Percentiles rank a stretch among this genome's conserved stretches.
phyloP scores from a whole-genome alignment of 2,329 filamentous ascomycete species.

The Grosmannia clavigera region DNA sequence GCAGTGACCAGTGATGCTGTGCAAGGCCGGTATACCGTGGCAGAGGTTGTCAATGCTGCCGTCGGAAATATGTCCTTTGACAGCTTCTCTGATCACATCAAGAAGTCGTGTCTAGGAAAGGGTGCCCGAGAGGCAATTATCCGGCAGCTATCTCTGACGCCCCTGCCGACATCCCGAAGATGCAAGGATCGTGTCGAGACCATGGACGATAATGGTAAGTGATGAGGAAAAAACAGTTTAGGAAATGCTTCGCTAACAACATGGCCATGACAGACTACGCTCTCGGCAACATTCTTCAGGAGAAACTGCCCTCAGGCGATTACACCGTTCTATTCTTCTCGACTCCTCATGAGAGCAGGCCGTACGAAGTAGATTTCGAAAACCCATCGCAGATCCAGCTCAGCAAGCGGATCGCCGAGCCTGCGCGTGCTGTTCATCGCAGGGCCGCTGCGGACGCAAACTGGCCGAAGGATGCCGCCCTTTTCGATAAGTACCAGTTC shows the following conservation, averaged over 20 bases:
- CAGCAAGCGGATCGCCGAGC: constrained; percentile 41
- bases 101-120: constrained; percentile 29
- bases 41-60: constrained; percentile 36
- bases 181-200: constrained; percentile 32
- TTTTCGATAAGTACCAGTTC: constrained; percentile 93
- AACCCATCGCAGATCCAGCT: constrained; percentile 57
- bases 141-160: constrained; percentile 27
- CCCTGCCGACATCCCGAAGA: constrained; percentile 23
- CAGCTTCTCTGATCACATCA: constrained; percentile 31
- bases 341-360: constrained; percentile 37
- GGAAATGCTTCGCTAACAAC: neutral
- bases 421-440: constrained; percentile 13
- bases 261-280: constrained; percentile 30
- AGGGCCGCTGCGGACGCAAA: constrained; percentile 25
- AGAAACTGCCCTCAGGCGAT: constrained; percentile 23
- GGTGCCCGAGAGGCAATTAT: constrained; percentile 24
- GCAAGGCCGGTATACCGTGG: constrained; percentile 32
- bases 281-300: constrained; percentile 35
- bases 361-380: constrained; percentile 55
- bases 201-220: constrained; percentile 34
- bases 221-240: too few species aligned
- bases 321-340: constrained; percentile 72
- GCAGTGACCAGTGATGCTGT: constrained; percentile 24
- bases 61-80: constrained; percentile 30
- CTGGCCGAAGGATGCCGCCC: constrained; percentile 29